Evolutionary conservation across 495 filamentous ascomycete species (phyloP).

Genomic region (Penicillium macrosclerotiorum): DNA sequence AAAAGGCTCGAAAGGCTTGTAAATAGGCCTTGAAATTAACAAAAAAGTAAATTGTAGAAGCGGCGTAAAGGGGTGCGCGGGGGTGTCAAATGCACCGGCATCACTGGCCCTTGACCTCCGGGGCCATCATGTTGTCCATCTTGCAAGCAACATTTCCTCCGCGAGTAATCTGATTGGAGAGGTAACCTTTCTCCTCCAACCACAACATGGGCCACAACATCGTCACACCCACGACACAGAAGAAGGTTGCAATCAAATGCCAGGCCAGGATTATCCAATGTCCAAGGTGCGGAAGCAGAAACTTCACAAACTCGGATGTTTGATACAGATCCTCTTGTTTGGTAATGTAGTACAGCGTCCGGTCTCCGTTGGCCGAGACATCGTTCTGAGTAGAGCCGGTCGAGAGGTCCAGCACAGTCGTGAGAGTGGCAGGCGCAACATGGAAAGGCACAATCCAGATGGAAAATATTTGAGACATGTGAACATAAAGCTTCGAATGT

Average conservation of each 20-base stretch:
- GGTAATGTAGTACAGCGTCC: conserved; percentile 61
- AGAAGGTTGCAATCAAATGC: conserved; percentile 59
- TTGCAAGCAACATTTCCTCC: conserved; percentile 29
- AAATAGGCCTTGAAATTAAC: neutral
- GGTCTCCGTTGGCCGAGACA: conserved; percentile 21
- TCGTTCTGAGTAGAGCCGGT: conserved; percentile 21
- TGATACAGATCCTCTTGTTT: conserved; percentile 84
- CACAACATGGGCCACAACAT: conserved; percentile 53
- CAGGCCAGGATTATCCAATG: conserved; percentile 49
- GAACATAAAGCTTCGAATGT: conserved; percentile 65
- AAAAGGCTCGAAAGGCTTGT: too few species aligned
- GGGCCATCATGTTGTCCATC: conserved; percentile 23
- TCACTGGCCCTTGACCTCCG: conserved; percentile 27
- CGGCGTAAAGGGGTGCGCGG: too few species aligned
- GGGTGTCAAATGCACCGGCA: neutral
- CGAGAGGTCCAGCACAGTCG: conserved; percentile 67
- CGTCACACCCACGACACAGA: conserved; percentile 59
- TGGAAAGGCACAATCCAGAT: conserved; percentile 77
- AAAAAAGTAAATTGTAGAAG: neutral
- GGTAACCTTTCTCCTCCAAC: conserved; percentile 40
- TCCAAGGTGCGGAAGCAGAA: conserved; percentile 45
- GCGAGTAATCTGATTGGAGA: conserved; percentile 20
- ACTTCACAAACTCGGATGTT: conserved; percentile 72
- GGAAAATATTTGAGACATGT: conserved; percentile 68
- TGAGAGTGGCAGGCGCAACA: conserved; percentile 62